A percentile compares a stretch with the other conserved stretches of the same genome.
Conservation (phyloP, 129 eudicot genomes). For the Tagetes patula region DNA sequence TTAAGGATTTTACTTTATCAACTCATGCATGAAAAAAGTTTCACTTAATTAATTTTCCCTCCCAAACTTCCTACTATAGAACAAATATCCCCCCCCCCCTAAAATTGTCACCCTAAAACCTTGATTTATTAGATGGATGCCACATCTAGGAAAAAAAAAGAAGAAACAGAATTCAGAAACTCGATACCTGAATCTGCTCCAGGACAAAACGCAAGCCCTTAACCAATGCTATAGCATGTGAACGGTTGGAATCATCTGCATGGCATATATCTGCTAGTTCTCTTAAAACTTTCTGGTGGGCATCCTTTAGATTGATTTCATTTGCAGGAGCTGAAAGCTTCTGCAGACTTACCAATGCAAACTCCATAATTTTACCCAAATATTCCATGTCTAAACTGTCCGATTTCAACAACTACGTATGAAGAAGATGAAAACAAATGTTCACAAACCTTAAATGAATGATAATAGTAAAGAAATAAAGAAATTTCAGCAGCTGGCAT, state of each 20-base stretch:
- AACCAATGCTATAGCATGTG: conserved; percentile 59
- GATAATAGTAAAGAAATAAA: neutral
- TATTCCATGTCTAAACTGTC: conserved; percentile 72
- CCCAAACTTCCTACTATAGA: too few relatives aligned
- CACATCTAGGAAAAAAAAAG: neutral
- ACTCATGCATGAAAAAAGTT: too few relatives aligned
- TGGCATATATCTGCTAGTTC: conserved; percentile 65
- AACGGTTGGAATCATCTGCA: conserved; percentile 49
- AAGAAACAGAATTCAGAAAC: neutral
- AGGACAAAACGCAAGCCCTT: conserved; percentile 88
- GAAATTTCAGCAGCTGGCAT: neutral
- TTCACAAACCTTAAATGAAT: conserved; percentile 10
- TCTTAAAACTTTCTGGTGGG: conserved; percentile 60
- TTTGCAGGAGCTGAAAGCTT: conserved; percentile 95
- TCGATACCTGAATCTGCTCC: conserved; percentile 73
- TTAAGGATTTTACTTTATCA: too few relatives aligned
- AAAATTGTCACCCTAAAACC: too few relatives aligned
- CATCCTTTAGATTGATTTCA: conserved; percentile 55
- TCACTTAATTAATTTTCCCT: too few relatives aligned
- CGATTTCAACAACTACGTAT: conserved; percentile 56
- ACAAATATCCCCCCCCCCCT: too few relatives aligned
- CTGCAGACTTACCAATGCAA: conserved; percentile 68
- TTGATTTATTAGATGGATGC: neutral
- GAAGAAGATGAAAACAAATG: neutral
- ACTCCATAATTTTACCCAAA: conserved; percentile 76